phyloP scores from a whole-genome alignment of 306 rosid genomes.

The Senna siamea region DNA sequence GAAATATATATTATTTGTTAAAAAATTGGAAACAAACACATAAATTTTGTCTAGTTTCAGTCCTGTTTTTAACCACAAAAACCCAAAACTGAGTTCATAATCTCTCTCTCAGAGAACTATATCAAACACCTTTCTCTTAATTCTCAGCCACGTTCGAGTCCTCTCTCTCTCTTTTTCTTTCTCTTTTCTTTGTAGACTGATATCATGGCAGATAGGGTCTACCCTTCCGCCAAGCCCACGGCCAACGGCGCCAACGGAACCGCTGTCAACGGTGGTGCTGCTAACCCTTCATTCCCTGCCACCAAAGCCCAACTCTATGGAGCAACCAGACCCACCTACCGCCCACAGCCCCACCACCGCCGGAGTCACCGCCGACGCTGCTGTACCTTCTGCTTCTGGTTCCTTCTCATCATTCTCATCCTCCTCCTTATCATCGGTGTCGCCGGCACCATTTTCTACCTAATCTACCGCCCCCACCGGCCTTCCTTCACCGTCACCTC shows the following conservation, averaged over 20 bases:
- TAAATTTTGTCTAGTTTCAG: too few species aligned
- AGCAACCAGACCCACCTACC: conserved; percentile 75
- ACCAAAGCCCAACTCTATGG: conserved; percentile 71
- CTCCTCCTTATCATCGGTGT: conserved; percentile 56
- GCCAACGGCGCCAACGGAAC: conserved; percentile 34
- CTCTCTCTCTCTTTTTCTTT: not conserved
- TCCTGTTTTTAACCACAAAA: too few species aligned
- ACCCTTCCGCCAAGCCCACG: conserved; percentile 63
- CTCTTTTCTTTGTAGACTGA: too few species aligned
- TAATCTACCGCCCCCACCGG: conserved; percentile 61
- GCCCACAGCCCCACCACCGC: conserved; percentile 57
- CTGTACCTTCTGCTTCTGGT: conserved; percentile 67
- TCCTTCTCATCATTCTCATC: conserved; percentile 51
- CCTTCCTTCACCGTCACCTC: conserved; percentile 48
- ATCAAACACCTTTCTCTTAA: conserved; percentile 23
- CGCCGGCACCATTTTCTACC: conserved; percentile 57
- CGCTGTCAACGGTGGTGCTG: not conserved
- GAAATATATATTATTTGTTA: too few species aligned
- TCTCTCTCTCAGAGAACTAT: not conserved
- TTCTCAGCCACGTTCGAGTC: not conserved
- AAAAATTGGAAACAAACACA: too few species aligned
- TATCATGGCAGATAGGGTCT: conserved; percentile 73
- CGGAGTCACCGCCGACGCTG: conserved; percentile 63
- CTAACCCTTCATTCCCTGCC: conserved; percentile 56
- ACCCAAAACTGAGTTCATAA: too few species aligned